Evolutionary conservation across 106 monocot genomes (phyloP), one percentile per base, ranked within the genome.

Genomic region (Dioscorea alata): DNA sequence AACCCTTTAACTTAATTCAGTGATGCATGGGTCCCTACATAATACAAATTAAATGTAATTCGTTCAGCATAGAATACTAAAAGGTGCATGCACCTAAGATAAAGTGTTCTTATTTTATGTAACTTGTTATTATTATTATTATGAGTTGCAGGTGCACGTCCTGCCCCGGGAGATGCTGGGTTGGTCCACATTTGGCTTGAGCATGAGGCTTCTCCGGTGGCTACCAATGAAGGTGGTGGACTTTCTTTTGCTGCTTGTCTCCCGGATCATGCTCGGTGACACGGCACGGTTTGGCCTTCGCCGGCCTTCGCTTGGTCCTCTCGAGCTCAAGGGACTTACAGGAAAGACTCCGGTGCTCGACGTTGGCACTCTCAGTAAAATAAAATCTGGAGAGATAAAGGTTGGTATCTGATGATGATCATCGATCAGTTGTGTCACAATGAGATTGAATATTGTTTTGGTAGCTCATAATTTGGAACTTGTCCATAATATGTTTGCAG

Each of bases 301-400:
- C 24, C 59, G 75, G 57, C 81, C 81, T 18, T 32, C 33, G 10
- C 10, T 28, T 10, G 81, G 81, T 4, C 81, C 81, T 6, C 10
- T 81, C 48, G 71, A 81, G 63, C 71, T 81, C 66, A 81, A 81
- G 56, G 60, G 54, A 48, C 25, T 65, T 21, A 35, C 69, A 25
- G 81, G 81, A 8, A 67, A 66, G 48, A 81, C 75, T 33, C 81
- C 81, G 42, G 81, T 81, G 18, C 62, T 81, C 65, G 81, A 81
- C 18, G 5, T 56, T 2, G 81, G 81, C 12, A 70, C 81, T 23
- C 67, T 81, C 19, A 28, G 20, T 9, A 71, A 71, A 62, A 81
- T 81, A 17, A 75, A 72, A 17, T 23, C 66, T 22, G 75, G 75
- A 15, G 57, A 67, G 15, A 75, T 75, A n/a, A 61, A 61, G 62